phyloP scores from a whole-genome alignment of 1,139 yeast genomes.

The Eremothecium cymbalariae region DNA sequence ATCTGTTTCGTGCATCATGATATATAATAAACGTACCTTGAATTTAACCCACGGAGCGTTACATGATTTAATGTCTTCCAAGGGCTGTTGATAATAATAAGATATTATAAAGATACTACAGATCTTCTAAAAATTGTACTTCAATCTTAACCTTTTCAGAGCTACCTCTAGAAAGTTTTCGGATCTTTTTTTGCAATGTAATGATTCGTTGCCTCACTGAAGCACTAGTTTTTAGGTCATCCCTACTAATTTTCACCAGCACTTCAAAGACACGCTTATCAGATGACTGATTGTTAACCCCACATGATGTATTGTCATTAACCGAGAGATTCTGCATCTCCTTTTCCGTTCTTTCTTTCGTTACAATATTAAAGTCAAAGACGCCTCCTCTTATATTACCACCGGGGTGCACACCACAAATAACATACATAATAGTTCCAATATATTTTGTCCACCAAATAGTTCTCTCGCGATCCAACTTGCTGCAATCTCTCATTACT shows the following conservation, averaged over 20 bases:
- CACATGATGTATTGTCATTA: slow-evolving; percentile 19
- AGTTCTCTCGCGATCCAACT: slow-evolving; percentile 38
- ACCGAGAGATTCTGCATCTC: slow-evolving; percentile 24
- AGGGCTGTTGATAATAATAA: too few relatives aligned
- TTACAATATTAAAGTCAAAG: slow-evolving; percentile 35
- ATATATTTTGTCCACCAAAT: slow-evolving; percentile 60
- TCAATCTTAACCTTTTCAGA: slow-evolving; percentile 36
- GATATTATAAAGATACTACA: too few relatives aligned
- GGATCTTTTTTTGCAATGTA: slow-evolving; percentile 43
- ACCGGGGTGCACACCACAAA: slow-evolving; percentile 69
- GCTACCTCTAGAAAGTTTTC: slow-evolving; percentile 41
- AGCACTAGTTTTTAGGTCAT: slow-evolving; percentile 47
- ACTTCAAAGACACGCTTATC: slow-evolving; percentile 35
- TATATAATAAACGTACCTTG: too few relatives aligned
- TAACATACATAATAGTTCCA: slow-evolving; percentile 61
- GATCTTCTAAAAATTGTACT: slow-evolving; percentile 32
- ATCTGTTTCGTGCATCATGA: too few relatives aligned
- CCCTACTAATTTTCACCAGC: slow-evolving; percentile 41
- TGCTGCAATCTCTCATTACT: slow-evolving; percentile 41
- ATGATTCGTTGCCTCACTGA: slow-evolving; percentile 47
- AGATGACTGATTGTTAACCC: slow-evolving; percentile 24
- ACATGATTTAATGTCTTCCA: too few relatives aligned
- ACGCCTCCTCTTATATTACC: slow-evolving; percentile 56
- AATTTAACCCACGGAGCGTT: too few relatives aligned
- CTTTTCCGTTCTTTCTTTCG: slow-evolving; percentile 24